Evolutionary conservation across 805 yeast genomes (phyloP).

Genomic region (Myxozyma melibiosi): DNA sequence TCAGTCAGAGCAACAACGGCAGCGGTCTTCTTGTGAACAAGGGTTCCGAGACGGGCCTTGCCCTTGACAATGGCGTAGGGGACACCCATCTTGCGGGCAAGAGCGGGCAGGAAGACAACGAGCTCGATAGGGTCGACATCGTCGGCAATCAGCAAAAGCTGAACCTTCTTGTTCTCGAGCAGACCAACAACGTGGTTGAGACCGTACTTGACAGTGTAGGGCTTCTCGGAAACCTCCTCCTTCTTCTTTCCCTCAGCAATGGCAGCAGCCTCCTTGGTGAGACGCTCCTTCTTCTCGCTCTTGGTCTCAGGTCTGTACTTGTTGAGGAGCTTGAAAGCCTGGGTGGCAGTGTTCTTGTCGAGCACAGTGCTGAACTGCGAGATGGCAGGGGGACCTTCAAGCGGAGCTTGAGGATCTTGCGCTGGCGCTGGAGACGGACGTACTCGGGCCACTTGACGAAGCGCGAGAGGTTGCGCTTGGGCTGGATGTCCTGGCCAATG

Average conservation of each 20-base stretch:
- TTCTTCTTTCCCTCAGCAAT: constrained; percentile 97
- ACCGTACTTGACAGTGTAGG: constrained; percentile 97
- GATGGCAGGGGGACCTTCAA: constrained; percentile 99
- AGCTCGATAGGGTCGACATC: constrained; percentile 99
- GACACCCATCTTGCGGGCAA: constrained; percentile 99
- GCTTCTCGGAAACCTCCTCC: constrained; percentile 96
- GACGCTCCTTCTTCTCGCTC: constrained; percentile 98
- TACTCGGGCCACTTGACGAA: constrained; percentile 99
- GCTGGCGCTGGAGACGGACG: constrained; percentile 98
- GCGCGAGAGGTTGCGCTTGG: constrained; percentile 93
- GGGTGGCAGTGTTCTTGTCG: constrained; percentile 99
- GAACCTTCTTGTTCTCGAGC: constrained; percentile 97
- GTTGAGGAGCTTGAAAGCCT: constrained; percentile 95
- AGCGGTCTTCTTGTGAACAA: constrained; percentile 96
- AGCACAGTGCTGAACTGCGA: constrained; percentile 94
- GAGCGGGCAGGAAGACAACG: constrained; percentile 96
- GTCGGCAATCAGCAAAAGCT: constrained; percentile 95
- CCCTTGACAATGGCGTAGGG: constrained; percentile 99
- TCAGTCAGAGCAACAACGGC: constrained; percentile 97
- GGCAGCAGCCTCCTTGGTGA: constrained; percentile 98
- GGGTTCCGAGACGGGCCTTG: constrained; percentile 96
- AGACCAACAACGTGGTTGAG: constrained; percentile 97
- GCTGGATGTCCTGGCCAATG: constrained; percentile 93
- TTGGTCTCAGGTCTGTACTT: constrained; percentile 98
- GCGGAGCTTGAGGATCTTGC: constrained; percentile 92